A percentile compares a stretch with the other conserved stretches of the same genome.
Conservation (phyloP, 805 yeast genomes). For the Priceomyces fermenticarens region DNA sequence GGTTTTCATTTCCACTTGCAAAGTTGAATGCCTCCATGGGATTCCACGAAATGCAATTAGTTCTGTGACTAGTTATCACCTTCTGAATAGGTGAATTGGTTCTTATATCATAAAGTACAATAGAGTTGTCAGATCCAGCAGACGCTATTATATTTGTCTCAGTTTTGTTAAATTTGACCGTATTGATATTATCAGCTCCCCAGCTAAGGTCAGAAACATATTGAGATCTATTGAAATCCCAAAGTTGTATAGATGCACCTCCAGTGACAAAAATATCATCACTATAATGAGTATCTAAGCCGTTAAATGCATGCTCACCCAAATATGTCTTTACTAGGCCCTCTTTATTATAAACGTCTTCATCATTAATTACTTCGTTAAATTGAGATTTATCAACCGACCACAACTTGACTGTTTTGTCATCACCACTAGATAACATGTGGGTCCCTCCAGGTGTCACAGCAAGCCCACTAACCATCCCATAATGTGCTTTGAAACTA, state of each 20-base stretch:
- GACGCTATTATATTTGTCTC: slow-evolving; percentile 88
- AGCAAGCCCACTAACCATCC: slow-evolving; percentile 77
- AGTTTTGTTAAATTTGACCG: slow-evolving; percentile 83
- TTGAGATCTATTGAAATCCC: slow-evolving; percentile 83
- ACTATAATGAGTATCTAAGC: slow-evolving; percentile 80
- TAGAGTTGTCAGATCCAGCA: slow-evolving; percentile 80
- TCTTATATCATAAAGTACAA: slow-evolving; percentile 86
- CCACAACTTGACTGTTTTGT: slow-evolving; percentile 41
- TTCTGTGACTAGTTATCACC: slow-evolving; percentile 75
- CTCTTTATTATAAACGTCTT: slow-evolving; percentile 28
- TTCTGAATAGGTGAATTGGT: slow-evolving; percentile 92
- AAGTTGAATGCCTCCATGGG: slow-evolving; percentile 97
- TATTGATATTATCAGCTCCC: slow-evolving; percentile 91
- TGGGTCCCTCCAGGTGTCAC: slow-evolving; percentile 37
- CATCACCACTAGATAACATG: slow-evolving; percentile 84
- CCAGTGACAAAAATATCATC: slow-evolving; percentile 84
- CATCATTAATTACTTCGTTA: slow-evolving; percentile 29
- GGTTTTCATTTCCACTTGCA: slow-evolving; percentile 92
- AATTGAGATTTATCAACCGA: slow-evolving; percentile 40
- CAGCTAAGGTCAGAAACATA: slow-evolving; percentile 79
- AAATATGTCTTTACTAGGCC: slow-evolving; percentile 77
- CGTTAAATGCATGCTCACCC: slow-evolving; percentile 81
- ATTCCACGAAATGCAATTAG: slow-evolving; percentile 90
- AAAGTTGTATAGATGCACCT: slow-evolving; percentile 83
- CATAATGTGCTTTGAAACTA: slow-evolving; percentile 85